Evolutionary conservation across 1,139 yeast species (phyloP).

Genomic region (Diutina ranongensis): DNA sequence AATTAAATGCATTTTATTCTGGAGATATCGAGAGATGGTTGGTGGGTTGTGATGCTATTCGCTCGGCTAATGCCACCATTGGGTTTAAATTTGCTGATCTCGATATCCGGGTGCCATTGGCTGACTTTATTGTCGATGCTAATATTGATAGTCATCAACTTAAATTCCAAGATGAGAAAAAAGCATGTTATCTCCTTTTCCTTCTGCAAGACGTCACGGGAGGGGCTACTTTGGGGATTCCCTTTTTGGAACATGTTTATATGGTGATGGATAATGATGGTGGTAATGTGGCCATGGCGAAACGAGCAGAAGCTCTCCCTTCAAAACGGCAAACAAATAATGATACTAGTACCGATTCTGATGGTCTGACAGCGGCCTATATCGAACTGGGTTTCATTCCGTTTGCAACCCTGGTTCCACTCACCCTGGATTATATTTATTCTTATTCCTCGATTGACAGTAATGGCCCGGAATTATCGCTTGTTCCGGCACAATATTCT

Average conservation of each 20-base stretch:
- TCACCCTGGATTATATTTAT: neutral
- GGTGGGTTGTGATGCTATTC: constrained; percentile 44
- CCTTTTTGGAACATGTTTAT: constrained; percentile 46
- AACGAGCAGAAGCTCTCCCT: constrained; percentile 13
- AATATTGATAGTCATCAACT: neutral
- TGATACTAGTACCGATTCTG: neutral
- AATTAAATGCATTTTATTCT: constrained; percentile 59
- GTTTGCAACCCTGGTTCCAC: neutral
- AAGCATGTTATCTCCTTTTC: neutral
- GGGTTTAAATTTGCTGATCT: constrained; percentile 45
- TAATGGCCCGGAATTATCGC: neutral
- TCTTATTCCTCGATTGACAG: neutral
- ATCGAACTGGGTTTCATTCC: constrained; percentile 3
- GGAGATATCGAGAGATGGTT: constrained; percentile 46
- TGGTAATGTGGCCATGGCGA: constrained; percentile 45
- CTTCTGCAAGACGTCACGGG: neutral
- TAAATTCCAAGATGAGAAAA: constrained; percentile 1
- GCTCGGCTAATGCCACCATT: constrained; percentile 35
- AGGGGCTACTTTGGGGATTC: constrained; percentile 40
- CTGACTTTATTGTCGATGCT: constrained; percentile 36
- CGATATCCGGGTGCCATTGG: constrained; percentile 40
- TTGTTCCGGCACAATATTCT: neutral
- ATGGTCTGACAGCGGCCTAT: neutral
- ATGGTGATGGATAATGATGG: constrained; percentile 61
- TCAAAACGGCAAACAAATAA: neutral